phyloP scores from a whole-genome alignment of 1,284 basidiomycete genomes.

The Caloboletus firmus region DNA sequence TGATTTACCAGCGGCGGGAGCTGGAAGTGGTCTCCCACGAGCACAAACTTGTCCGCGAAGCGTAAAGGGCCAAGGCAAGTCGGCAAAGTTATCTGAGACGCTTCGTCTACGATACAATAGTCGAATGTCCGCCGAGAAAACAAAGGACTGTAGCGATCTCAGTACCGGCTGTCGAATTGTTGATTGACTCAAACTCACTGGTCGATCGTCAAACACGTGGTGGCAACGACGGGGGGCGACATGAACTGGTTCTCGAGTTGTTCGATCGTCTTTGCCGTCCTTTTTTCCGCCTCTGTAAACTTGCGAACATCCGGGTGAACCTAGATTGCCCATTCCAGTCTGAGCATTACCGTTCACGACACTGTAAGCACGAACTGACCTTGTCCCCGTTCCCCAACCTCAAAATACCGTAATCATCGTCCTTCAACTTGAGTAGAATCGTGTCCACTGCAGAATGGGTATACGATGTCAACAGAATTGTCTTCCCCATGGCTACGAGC shows the following conservation, averaged over 20 bases:
- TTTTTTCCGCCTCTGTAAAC: constrained; percentile 63
- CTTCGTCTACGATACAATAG: constrained; percentile 98
- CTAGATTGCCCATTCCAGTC: constrained; percentile 38
- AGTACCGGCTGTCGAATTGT: neutral
- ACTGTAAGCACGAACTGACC: constrained; percentile 43
- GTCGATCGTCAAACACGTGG: constrained; percentile 90
- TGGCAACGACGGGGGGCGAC: constrained; percentile 90
- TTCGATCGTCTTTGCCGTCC: constrained; percentile 62
- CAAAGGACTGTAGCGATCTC: constrained; percentile 56
- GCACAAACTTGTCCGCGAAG: constrained; percentile 87
- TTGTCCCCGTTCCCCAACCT: constrained; percentile 91
- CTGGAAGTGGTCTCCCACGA: constrained; percentile 97
- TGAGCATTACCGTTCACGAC: neutral
- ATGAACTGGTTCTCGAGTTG: constrained; percentile 81
- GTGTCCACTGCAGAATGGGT: constrained; percentile 98
- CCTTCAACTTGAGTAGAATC: constrained; percentile 80
- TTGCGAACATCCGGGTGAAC: constrained; percentile 77
- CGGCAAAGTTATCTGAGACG: constrained; percentile 95
- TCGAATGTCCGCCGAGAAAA: constrained; percentile 88
- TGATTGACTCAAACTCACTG: constrained; percentile 60
- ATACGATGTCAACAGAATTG: constrained; percentile 86
- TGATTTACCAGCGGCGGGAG: constrained; percentile 82
- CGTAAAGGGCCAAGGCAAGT: constrained; percentile 93
- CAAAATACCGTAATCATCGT: constrained; percentile 71
- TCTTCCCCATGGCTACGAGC: constrained; percentile 81